Evolutionary conservation across 1,284 basidiomycete species (phyloP).

Genomic region (Trichosporon ovoides): DNA sequence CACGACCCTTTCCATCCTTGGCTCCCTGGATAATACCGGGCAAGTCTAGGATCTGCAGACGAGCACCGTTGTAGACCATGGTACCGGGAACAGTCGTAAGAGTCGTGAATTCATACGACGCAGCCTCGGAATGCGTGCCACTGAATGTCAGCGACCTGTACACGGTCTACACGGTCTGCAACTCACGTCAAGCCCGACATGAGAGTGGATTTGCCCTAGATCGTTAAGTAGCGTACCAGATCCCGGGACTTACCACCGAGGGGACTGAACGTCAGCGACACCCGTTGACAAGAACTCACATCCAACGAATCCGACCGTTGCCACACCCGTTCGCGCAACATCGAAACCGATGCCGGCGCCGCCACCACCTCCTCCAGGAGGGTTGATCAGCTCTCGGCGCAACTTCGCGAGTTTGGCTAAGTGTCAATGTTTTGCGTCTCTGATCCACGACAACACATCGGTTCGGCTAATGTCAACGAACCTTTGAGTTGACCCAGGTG

Average conservation of each 20-base stretch:
- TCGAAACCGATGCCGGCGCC: slow-evolving; percentile 89
- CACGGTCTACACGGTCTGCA: neutral
- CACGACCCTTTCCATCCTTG: slow-evolving; percentile 95
- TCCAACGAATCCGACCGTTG: slow-evolving; percentile 91
- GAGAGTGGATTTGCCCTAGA: slow-evolving; percentile 69
- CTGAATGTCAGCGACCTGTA: slow-evolving; percentile 15
- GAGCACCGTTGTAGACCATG: slow-evolving; percentile 60
- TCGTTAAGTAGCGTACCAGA: slow-evolving; percentile 7
- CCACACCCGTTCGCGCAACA: slow-evolving; percentile 91
- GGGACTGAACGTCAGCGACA: slow-evolving; percentile 22
- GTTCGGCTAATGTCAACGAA: slow-evolving; percentile 13
- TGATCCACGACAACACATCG: no score
- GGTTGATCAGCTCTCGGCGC: slow-evolving; percentile 84
- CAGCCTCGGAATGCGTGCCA: slow-evolving; percentile 95
- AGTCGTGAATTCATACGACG: slow-evolving; percentile 94
- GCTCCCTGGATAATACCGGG: slow-evolving; percentile 91
- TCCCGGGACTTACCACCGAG: slow-evolving; percentile 22
- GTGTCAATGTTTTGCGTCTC: neutral
- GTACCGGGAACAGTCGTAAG: slow-evolving; percentile 77
- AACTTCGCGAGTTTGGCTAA: slow-evolving; percentile 95
- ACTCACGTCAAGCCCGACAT: slow-evolving; percentile 87
- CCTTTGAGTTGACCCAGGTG: slow-evolving; percentile 91
- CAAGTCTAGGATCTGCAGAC: slow-evolving; percentile 56
- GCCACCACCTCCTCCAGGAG: slow-evolving; percentile 71
- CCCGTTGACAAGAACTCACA: neutral